Base-by-base conservation (phyloP, 768 basidiomycete species). In the Agrocybe pediades region DNA sequence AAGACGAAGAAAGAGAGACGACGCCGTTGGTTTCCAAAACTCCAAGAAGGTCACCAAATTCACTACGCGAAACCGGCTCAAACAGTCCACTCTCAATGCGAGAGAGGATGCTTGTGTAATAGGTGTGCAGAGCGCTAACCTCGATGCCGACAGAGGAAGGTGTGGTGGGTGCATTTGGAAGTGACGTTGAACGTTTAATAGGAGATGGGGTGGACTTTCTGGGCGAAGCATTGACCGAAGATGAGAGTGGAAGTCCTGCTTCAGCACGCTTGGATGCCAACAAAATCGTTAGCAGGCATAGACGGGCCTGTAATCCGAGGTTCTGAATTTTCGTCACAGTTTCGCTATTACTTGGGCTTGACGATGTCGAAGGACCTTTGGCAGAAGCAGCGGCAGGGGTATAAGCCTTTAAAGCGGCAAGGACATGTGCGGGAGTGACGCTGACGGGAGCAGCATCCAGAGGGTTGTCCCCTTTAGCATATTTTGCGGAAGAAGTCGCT, bases 21-120 rank as follows among this genome's bases (percentile, higher is more conserved):
- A 90, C 73, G 2, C 91, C 92, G 6, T 81, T 77, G 3, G 87
- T 88, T 69, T 94, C 91, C 30, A 94, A 71, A 44, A 92, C 72
- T 21, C 82, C 79, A 0, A 88, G 62, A 2, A 93, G 74, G 59
- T 94, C 91, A 0, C 77, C 73, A 58, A 94, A 92, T 61, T 92
- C 90, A 64, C 82, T 88, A 8, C 88, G 78, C 9, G 86, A 88
- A 1, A 87, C 88, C 2, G 87, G 76, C 2, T 79, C 71, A 56
- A 90, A 86, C 4, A 82, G 65, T 15, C 78, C 79, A 15, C 70
- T 73, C 19, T 82, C 82, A 9, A 78, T 74, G 27, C 87, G 80
- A 15, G 74, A 73, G 8, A 94, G 79, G 43, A 89, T 70, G 2
- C 74, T 63, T 30, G 71, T 65, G 60, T 93, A 92, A 66, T 85